Evolutionary conservation across 306 rosid species (phyloP).

Genomic region (Lagenaria siceraria): DNA sequence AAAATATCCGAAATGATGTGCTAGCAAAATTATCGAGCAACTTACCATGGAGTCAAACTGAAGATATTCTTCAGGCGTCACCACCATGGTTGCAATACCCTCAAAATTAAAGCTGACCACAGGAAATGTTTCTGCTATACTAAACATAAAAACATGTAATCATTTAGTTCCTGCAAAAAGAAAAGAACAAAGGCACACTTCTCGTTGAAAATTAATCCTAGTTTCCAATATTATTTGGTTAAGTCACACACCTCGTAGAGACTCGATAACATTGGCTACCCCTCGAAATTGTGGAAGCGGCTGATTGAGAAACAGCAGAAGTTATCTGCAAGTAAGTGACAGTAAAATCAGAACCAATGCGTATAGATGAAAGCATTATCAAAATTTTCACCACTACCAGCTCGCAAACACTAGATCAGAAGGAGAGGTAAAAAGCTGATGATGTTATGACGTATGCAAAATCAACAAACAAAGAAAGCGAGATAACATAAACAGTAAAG

Average conservation of each 20-base stretch:
- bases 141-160: constrained; percentile 24
- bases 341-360: constrained; percentile 12
- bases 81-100: constrained; percentile 69
- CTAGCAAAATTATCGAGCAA: neutral
- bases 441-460: too few relatives aligned
- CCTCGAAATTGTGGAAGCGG: constrained; percentile 35
- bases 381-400: neutral
- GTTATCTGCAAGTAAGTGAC: constrained; percentile 33
- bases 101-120: constrained; percentile 66
- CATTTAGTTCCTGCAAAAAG: constrained; percentile 17
- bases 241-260: constrained; percentile 38
- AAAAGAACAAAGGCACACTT: neutral
- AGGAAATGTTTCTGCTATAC: constrained; percentile 60
- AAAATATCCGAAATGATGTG: neutral
- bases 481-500: too few relatives aligned
- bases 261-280: constrained; percentile 76
- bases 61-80: constrained; percentile 87
- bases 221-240: neutral
- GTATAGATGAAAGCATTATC: neutral
- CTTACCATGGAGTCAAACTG: constrained; percentile 42
- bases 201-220: neutral
- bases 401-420: neutral
- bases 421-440: neutral
- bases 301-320: constrained; percentile 47
- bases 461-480: too few relatives aligned